Percentiles rank a stretch among this genome's conserved stretches.
These are phyloP conservation scores for Neurospora sp. DNA, from an alignment of 495 filamentous ascomycete species.

Conservation along the genomic window DNA sequence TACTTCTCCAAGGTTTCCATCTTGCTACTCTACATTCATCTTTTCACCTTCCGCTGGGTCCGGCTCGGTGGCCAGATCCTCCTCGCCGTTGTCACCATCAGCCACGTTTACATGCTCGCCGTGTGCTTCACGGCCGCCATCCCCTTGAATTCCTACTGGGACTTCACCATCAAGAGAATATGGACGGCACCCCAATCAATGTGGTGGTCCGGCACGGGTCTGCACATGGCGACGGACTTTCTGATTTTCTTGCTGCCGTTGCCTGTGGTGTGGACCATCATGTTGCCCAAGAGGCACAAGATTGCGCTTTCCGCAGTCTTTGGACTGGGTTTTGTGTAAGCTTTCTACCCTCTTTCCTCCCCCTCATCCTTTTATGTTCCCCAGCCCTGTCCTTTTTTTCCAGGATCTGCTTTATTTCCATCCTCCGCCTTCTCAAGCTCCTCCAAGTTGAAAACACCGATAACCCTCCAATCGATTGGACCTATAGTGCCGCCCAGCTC, in stretches of 20 bases:
- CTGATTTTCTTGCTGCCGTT: slow-evolving; percentile 29
- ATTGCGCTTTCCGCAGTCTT: slow-evolving; percentile 25
- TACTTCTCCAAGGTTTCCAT: slow-evolving; percentile 28
- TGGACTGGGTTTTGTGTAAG: slow-evolving; percentile 22
- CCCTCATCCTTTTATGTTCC: neutral
- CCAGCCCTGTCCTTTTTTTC: neutral
- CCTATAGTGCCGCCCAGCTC: slow-evolving; percentile 17
- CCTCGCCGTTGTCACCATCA: slow-evolving; percentile 14
- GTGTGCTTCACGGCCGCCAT: slow-evolving; percentile 20
- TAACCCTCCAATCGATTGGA: slow-evolving; percentile 12
- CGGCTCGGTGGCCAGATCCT: slow-evolving; percentile 20
- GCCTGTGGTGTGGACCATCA: slow-evolving; percentile 26
- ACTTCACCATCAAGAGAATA: slow-evolving; percentile 13
- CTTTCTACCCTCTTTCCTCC: neutral
- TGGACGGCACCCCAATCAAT: slow-evolving; percentile 17
- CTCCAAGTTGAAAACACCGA: slow-evolving; percentile 10
- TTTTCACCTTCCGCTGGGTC: slow-evolving; percentile 28
- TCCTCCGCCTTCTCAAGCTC: slow-evolving; percentile 20
- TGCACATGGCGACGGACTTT: slow-evolving; percentile 27
- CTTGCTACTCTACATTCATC: slow-evolving; percentile 28
- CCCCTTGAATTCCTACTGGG: slow-evolving; percentile 23
- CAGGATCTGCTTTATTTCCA: slow-evolving; percentile 25
- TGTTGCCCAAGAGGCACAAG: slow-evolving; percentile 24
- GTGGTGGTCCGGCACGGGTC: slow-evolving; percentile 25
- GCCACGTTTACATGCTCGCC: slow-evolving; percentile 15